Evolutionary conservation across 345 rosid genomes (phyloP).

Genomic region (Ailanthus altissimus): DNA sequence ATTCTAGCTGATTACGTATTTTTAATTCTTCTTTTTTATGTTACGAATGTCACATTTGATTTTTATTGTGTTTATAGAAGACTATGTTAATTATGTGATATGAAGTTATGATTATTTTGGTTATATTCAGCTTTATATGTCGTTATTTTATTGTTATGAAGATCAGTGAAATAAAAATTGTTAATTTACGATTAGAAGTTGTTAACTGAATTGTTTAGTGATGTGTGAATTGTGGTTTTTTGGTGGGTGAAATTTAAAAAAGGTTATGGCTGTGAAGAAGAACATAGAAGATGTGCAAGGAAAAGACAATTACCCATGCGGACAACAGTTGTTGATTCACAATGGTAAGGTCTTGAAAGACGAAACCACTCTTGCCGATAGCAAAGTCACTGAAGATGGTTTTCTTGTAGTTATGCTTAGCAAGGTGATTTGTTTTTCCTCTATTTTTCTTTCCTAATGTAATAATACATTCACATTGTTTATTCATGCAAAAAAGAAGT

Average conservation of each 20-base stretch:
- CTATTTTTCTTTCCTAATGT: too few relatives aligned
- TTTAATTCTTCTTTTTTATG: too few relatives aligned
- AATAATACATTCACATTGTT: neutral
- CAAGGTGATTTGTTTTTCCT: slow-evolving; percentile 54
- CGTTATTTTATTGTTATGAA: neutral
- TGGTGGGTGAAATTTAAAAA: neutral
- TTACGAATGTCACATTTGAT: too few relatives aligned
- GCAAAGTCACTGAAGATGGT: slow-evolving; percentile 88
- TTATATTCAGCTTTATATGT: neutral
- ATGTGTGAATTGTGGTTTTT: neutral
- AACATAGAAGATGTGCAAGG: slow-evolving; percentile 95
- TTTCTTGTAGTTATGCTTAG: slow-evolving; percentile 99
- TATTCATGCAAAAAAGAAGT: neutral
- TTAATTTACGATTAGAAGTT: neutral
- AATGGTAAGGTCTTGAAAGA: slow-evolving; percentile 98
- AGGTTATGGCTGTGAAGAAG: slow-evolving; percentile 98
- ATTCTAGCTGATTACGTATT: too few relatives aligned
- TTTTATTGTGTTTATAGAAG: too few relatives aligned
- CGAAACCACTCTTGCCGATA: slow-evolving; percentile 81
- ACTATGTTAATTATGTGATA: too few relatives aligned
- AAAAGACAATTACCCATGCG: slow-evolving; percentile 94
- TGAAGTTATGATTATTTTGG: too few relatives aligned
- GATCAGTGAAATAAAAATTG: neutral
- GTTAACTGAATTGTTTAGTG: slow-evolving; percentile 2
- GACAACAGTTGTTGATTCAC: slow-evolving; percentile 88